A percentile compares a stretch with the other conserved stretches of the same genome.
Evolutionary conservation across 768 basidiomycete species (phyloP).

Genomic region (Lyophyllum atratum): DNA sequence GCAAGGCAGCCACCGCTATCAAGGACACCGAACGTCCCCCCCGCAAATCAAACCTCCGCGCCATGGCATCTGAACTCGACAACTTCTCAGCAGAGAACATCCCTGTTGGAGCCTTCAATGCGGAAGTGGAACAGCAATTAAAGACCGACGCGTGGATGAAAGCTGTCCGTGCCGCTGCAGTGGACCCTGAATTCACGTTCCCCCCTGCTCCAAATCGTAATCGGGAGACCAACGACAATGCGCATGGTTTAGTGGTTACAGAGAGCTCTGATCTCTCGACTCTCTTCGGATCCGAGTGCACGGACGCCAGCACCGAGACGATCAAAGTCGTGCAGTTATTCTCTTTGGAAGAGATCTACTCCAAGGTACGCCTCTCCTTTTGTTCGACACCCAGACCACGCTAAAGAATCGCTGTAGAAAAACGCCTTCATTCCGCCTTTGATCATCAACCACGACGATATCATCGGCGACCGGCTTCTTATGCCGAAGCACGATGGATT

Average conservation of each 20-base stretch:
- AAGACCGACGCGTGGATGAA: conserved; percentile 2
- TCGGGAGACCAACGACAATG: background rate
- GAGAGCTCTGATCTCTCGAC: conserved; percentile 3
- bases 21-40: background rate
- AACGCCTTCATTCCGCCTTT: conserved; percentile 9
- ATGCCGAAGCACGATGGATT: conserved; percentile 4
- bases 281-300: background rate
- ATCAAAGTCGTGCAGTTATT: conserved; percentile 5
- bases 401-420: conserved; percentile 1
- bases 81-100: background rate
- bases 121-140: conserved; percentile 1
- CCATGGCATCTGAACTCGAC: conserved; percentile 2
- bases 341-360: conserved; percentile 12
- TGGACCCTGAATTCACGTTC: conserved; percentile 5
- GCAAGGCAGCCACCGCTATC: background rate
- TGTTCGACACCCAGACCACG: too few species aligned
- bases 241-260: background rate
- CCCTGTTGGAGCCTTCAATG: background rate
- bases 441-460: conserved; percentile 12
- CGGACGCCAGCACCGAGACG: background rate
- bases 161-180: background rate
- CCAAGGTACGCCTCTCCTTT: background rate
- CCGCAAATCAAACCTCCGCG: background rate
- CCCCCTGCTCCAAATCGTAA: background rate
- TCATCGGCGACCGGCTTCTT: conserved; percentile 7